Evolutionary conservation across 345 rosid species (phyloP), one percentile per base, ranked within the genome.

Genomic region (Acer negundo): DNA sequence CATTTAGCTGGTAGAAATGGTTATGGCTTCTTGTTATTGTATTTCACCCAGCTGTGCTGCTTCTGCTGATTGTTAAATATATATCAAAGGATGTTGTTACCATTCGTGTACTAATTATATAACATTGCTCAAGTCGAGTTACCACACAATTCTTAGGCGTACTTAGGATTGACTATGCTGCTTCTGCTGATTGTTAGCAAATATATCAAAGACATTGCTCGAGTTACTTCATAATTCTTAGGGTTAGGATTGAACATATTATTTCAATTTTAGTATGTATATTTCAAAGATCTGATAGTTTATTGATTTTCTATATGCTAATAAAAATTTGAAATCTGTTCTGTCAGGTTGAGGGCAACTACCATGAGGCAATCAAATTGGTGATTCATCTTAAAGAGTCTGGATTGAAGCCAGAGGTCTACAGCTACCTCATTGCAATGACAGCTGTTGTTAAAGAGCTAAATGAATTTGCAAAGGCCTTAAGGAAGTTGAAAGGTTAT

Each of bases 381-480:
- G 97, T 95, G 67, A 80, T 87, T 28, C 75, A 87, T 49, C 85
- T 95, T 7, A 86, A 87, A 76, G 90, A 86, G 59, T 90, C 97
- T 19, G 97, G 92, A 76, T 76, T 95, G 73, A 93, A 86, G 80
- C 98, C 97, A 47, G 97, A 92, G 88, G 88, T 88, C 16, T 93
- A 93, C 79, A 87, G 97, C 80, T 91, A 93, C 83, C 87, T 95
- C 24, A 89, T 94, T 72, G 97, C 97, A 44, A 90, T 94, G 98
- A 90, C 97, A 79, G 98, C 97, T 16, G 86, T 94, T 10, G 98
- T 94, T 65, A 93, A 95, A 85, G 98, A 95, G 87, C 87, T 95
- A 19, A 93, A 89, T 79, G 93, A 91, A 68, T 76, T 93, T 53
- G 88, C 97, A 19, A 95, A 93, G 78, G 88, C 90, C 12, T 75